Conservation (phyloP, 108 stramenopile species). For the Licmophora abbreviata region DNA sequence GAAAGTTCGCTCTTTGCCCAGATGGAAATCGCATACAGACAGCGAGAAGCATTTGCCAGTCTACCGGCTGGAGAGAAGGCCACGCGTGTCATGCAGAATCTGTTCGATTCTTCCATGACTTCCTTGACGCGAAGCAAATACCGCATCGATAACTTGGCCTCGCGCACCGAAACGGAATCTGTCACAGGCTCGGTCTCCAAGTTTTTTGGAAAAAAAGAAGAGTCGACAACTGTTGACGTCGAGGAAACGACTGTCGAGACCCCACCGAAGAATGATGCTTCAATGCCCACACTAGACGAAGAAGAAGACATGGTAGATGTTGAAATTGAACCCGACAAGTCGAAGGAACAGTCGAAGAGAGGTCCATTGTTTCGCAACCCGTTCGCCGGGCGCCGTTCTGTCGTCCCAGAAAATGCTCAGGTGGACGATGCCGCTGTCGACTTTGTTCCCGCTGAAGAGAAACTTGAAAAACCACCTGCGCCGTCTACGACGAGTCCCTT, state of each 20-base stretch:
- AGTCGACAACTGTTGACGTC: background rate
- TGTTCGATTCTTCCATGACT: slow-evolving; percentile 74
- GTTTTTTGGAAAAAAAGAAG: slow-evolving; percentile 5
- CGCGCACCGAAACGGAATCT: slow-evolving; percentile 19
- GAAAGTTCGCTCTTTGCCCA: slow-evolving; percentile 66
- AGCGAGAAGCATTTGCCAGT: slow-evolving; percentile 43
- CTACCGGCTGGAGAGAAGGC: slow-evolving; percentile 60
- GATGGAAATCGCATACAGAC: slow-evolving; percentile 50
- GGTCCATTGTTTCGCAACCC: slow-evolving; percentile 12
- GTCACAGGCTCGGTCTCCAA: slow-evolving; percentile 28
- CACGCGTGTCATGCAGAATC: slow-evolving; percentile 46
- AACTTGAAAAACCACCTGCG: slow-evolving; percentile 1
- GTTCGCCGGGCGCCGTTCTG: no score
- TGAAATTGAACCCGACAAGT: background rate
- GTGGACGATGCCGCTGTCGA: background rate
- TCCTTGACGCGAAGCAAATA: slow-evolving; percentile 44
- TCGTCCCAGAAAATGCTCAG: no score
- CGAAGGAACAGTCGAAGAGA: slow-evolving; percentile 4
- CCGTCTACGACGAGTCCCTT: background rate
- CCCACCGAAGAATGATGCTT: slow-evolving; percentile 11
- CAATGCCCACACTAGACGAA: background rate
- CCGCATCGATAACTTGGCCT: slow-evolving; percentile 32
- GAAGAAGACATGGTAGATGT: slow-evolving; percentile 2
- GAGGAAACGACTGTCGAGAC: background rate
- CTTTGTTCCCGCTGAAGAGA: slow-evolving; percentile 7